These are phyloP conservation scores for Primulina tabacum DNA, from an alignment of 257 asterid species.

Conservation along the genomic window DNA sequence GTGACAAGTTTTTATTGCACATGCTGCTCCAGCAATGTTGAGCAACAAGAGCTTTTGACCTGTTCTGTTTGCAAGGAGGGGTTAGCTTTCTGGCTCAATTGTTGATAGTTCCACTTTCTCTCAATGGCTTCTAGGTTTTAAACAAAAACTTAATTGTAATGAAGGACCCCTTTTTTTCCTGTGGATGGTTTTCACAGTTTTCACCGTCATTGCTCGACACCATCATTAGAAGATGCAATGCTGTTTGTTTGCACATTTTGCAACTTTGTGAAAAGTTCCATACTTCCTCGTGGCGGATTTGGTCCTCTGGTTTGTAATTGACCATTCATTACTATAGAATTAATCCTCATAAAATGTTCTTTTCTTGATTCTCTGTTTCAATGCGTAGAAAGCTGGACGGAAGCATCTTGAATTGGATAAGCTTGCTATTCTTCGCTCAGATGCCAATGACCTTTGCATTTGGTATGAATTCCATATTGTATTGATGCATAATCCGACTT, in stretches of 20 bases:
- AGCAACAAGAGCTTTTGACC: constrained; percentile 42
- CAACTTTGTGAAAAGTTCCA: constrained; percentile 43
- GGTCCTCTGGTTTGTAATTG: constrained; percentile 52
- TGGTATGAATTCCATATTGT: constrained; percentile 45
- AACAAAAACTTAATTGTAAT: constrained; percentile 3
- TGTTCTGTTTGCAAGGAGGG: constrained; percentile 70
- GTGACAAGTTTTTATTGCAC: constrained; percentile 35
- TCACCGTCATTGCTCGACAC: constrained; percentile 55
- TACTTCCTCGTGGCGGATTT: constrained; percentile 46
- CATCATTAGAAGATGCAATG: constrained; percentile 35
- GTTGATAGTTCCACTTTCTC: not conserved
- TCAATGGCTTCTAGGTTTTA: constrained; percentile 13
- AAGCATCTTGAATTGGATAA: constrained; percentile 51
- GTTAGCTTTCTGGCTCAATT: constrained; percentile 35
- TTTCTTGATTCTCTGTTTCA: constrained; percentile 29
- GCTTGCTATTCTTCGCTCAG: constrained; percentile 51
- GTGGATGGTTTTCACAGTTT: constrained; percentile 41
- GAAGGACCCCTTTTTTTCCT: constrained; percentile 10
- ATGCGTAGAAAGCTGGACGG: constrained; percentile 54
- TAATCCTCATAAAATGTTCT: constrained; percentile 5
- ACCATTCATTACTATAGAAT: constrained; percentile 18
- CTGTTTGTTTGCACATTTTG: constrained; percentile 56
- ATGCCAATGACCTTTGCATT: constrained; percentile 61
- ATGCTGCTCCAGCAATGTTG: constrained; percentile 40
- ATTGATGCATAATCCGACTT: constrained; percentile 9